These are phyloP conservation scores for Aspergillus nidulans DNA, from an alignment of 495 filamentous ascomycete species.

Conservation along the genomic window DNA sequence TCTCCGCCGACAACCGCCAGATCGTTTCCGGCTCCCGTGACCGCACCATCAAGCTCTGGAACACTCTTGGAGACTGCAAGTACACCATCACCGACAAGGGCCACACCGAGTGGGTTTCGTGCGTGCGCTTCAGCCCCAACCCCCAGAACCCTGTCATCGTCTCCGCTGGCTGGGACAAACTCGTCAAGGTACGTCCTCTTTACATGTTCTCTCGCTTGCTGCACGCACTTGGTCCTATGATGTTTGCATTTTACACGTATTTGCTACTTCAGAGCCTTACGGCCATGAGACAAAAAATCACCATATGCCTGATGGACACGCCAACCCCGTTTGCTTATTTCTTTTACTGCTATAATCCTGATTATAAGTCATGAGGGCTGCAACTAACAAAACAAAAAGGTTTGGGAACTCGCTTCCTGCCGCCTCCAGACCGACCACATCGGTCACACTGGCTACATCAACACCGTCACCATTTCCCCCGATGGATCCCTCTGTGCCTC, in stretches of 20 bases:
- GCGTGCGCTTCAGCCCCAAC: slow-evolving; percentile 99
- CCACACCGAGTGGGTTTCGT: slow-evolving; percentile 99
- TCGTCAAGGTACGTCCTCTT: slow-evolving; percentile 84
- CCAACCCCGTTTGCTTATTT: slow-evolving; percentile 22
- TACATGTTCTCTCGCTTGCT: slow-evolving; percentile 15
- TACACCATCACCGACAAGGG: slow-evolving; percentile 99
- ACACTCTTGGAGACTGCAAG: slow-evolving; percentile 99
- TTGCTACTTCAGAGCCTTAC: slow-evolving; percentile 99
- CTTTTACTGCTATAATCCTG: slow-evolving; percentile 7
- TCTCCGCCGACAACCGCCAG: slow-evolving; percentile 99
- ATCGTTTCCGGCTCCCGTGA: slow-evolving; percentile 99
- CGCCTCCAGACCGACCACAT: slow-evolving; percentile 99
- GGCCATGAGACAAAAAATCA: slow-evolving; percentile 97
- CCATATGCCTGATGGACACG: slow-evolving; percentile 75
- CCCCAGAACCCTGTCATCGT: slow-evolving; percentile 99
- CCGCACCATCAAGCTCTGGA: slow-evolving; percentile 99
- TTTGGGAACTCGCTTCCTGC: slow-evolving; percentile 99
- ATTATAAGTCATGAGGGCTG: background rate
- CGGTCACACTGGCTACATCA: slow-evolving; percentile 99
- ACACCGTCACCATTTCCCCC: slow-evolving; percentile 99
- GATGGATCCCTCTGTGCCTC: slow-evolving; percentile 99
- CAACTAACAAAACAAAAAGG: slow-evolving; percentile 51
- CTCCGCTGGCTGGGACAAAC: slow-evolving; percentile 98
- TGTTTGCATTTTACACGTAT: slow-evolving; percentile 94
- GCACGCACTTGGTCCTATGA: slow-evolving; percentile 57